Conservation (phyloP, 1,284 basidiomycete species). For the Rhodofomes roseus region DNA sequence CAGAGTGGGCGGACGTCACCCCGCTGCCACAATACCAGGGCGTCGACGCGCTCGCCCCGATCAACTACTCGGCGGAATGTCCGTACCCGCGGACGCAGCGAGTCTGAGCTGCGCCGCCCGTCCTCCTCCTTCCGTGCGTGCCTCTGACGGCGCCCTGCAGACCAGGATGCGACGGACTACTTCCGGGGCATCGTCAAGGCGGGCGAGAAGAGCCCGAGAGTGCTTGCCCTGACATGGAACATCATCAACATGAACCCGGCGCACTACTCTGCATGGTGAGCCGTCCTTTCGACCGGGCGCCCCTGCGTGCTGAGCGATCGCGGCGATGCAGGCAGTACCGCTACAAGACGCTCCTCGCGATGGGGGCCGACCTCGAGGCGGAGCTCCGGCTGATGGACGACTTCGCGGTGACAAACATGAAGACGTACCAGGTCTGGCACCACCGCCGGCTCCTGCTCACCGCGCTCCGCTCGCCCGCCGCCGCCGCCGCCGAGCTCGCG, state of each 20-base stretch:
- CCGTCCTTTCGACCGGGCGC: neutral
- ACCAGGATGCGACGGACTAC: constrained; percentile 89
- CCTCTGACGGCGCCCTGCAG: constrained; percentile 37
- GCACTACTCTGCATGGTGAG: constrained; percentile 92
- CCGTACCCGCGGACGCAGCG: constrained; percentile 49
- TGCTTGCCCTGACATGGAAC: constrained; percentile 79
- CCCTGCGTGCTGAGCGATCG: too few relatives aligned
- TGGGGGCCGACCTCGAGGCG: constrained; percentile 61
- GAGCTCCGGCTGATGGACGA: constrained; percentile 86
- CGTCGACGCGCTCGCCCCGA: constrained; percentile 77
- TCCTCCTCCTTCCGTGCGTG: neutral
- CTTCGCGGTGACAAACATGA: constrained; percentile 77
- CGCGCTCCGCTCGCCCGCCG: constrained; percentile 35
- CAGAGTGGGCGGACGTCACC: constrained; percentile 76
- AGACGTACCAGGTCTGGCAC: constrained; percentile 98
- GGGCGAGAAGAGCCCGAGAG: constrained; percentile 76
- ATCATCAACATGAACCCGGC: constrained; percentile 88
- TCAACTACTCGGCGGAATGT: constrained; percentile 88
- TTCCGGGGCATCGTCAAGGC: constrained; percentile 80
- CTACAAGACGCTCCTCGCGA: constrained; percentile 74
- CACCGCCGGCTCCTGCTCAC: constrained; percentile 83
- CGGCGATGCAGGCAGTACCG: constrained; percentile 84
- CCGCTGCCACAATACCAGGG: constrained; percentile 83
- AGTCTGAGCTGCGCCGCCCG: constrained; percentile 17
- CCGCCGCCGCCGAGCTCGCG: constrained; percentile 60